phyloP scores from a whole-genome alignment of 179 eudicot species.

The Pouteria campechiana region DNA sequence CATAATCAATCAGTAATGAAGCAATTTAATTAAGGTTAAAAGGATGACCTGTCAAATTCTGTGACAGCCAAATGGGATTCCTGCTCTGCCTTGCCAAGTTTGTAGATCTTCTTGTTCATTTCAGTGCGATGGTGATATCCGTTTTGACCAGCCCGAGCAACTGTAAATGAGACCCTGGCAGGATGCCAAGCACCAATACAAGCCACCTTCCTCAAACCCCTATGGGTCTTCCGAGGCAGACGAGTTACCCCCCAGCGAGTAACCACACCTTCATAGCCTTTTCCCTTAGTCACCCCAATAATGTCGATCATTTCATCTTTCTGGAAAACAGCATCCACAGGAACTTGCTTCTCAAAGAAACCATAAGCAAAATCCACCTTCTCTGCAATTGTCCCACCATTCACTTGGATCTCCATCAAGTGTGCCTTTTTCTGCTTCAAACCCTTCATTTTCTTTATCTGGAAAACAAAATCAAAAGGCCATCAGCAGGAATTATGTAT shows the following conservation, averaged over 20 bases:
- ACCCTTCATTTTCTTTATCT: conserved; percentile 70
- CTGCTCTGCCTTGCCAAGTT: conserved; percentile 53
- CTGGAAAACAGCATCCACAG: conserved; percentile 62
- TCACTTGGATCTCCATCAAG: conserved; percentile 70
- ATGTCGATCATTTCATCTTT: conserved; percentile 78
- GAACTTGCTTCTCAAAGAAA: conserved; percentile 66
- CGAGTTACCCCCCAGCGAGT: conserved; percentile 94
- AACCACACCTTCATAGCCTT: conserved; percentile 76
- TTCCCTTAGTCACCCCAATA: conserved; percentile 82
- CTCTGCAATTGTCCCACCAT: conserved; percentile 61
- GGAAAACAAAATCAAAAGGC: conserved; percentile 2
- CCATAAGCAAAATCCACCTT: conserved; percentile 67
- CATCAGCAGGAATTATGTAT: too few species aligned
- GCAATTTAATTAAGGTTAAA: too few species aligned
- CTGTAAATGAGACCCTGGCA: conserved; percentile 77
- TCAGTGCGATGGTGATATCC: conserved; percentile 88
- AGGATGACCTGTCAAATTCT: conserved; percentile 76
- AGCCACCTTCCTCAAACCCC: conserved; percentile 89
- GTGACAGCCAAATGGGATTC: conserved; percentile 54
- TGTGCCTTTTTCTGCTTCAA: conserved; percentile 77
- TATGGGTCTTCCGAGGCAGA: conserved; percentile 84
- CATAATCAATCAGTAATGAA: too few species aligned
- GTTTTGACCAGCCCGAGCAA: conserved; percentile 86
- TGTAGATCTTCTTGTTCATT: conserved; percentile 81
- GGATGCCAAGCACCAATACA: conserved; percentile 90